Evolutionary conservation across 495 filamentous ascomycete genomes (phyloP), one percentile per base, ranked within the genome.

Genomic region (Neurospora intermedia): DNA sequence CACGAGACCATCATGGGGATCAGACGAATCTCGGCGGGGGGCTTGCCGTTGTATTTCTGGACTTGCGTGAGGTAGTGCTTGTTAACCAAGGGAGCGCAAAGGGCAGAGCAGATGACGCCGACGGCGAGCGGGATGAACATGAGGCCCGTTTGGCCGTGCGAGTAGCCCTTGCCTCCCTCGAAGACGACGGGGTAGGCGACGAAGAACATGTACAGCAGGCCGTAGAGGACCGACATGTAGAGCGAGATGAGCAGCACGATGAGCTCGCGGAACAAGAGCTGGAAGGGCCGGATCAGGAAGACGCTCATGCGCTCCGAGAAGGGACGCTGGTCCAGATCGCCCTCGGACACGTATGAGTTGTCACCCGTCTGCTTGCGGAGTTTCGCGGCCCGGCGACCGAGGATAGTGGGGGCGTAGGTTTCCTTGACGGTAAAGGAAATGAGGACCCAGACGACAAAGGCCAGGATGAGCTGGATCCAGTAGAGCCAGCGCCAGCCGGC

Each of bases 1-100:
- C 92, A 95, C 39, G 88, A 89, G 23, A 85, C 78, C 93, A 96
- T 95, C 92, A 95, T 94, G 15, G 92, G 92, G 71, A 94, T 91
- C 10, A 96, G 84, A 59, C 93, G 88, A 11, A 86, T 81, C 78
- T 96, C 93, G 15, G 92, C 89, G 2, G 92, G 92, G 2, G 92
- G 92, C 59, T 87, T 87, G 74, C 91, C 91, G 76, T 87, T 84
- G 80, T 90, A 83, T 75, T 89, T 86, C 1, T 77, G 70, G 39
- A 85, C 84, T 23, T 91, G 77, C 70, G 83, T 88, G 72, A 94
- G 82, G 81, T 94, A 96, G 82, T 93, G 88, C 43, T 87, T 90
- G 85, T 94, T 96, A 74, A 94, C 89, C 0, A 90, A 74, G 0
- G 92, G 92, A 1, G 92, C 84, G 80, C 89, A 93, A 18, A 81